These are phyloP conservation scores for Eimeria nieschulzi DNA, from an alignment of 169 alveolate genomes.

Conservation along the genomic window DNA sequence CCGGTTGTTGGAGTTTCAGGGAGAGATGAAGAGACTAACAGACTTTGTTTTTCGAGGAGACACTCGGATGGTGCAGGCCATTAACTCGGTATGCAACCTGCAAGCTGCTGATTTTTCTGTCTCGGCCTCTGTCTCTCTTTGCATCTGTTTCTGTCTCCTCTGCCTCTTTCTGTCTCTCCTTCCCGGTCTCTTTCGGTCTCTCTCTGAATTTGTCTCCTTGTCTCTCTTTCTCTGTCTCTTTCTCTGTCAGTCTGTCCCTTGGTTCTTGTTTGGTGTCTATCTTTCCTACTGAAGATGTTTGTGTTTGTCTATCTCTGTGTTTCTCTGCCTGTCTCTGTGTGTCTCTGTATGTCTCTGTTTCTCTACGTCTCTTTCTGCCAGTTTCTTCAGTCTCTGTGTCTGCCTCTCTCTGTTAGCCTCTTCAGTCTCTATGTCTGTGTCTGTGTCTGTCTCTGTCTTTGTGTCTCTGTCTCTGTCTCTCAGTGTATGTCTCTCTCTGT, in stretches of 20 bases:
- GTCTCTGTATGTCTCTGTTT: not conserved
- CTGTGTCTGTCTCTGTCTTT: no score
- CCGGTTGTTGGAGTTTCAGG: conserved; percentile 25
- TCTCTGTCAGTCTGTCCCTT: not conserved
- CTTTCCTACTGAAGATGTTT: not conserved
- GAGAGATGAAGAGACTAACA: conserved; percentile 1
- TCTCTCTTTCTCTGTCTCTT: not conserved
- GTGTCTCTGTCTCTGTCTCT: no score
- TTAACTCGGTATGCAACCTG: not conserved
- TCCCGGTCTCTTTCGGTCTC: not conserved
- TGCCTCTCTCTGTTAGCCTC: not conserved
- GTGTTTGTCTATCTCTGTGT: not conserved
- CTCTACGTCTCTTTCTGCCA: not conserved
- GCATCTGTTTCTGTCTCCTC: not conserved
- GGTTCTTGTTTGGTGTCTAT: no score
- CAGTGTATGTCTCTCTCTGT: no score
- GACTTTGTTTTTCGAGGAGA: conserved; percentile 29
- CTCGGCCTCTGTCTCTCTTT: not conserved
- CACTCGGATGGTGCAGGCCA: conserved; percentile 1
- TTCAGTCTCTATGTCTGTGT: no score
- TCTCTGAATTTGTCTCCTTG: not conserved
- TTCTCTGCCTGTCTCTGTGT: not conserved
- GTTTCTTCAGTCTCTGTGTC: not conserved
- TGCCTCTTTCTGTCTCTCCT: not conserved
- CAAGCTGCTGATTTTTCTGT: not conserved